These are phyloP conservation scores for Vigna unguiculata DNA, from an alignment of 306 rosid genomes.

Conservation along the genomic window DNA sequence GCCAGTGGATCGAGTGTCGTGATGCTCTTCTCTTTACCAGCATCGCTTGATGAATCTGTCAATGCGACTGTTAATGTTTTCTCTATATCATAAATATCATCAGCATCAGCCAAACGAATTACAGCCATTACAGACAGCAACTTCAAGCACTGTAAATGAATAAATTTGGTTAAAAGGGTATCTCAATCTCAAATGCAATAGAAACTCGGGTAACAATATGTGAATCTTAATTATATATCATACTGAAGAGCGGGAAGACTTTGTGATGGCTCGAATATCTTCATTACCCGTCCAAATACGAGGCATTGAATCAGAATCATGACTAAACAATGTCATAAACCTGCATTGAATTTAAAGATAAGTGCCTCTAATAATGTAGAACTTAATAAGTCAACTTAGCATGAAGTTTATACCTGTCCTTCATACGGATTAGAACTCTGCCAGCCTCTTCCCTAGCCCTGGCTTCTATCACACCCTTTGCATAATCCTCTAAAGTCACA, in stretches of 20 bases:
- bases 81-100: slow-evolving; percentile 64
- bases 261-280: slow-evolving; percentile 85
- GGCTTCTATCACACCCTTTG: slow-evolving; percentile 76
- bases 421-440: slow-evolving; percentile 82
- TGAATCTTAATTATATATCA: slow-evolving; percentile 40
- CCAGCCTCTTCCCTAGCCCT: slow-evolving; percentile 91
- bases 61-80: slow-evolving; percentile 62
- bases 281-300: slow-evolving; percentile 93
- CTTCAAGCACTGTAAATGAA: slow-evolving; percentile 76
- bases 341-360: slow-evolving; percentile 56
- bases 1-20: slow-evolving; percentile 74
- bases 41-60: slow-evolving; percentile 58
- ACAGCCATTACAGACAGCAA: slow-evolving; percentile 84
- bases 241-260: slow-evolving; percentile 81
- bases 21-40: slow-evolving; percentile 60
- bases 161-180: slow-evolving; percentile 23
- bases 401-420: slow-evolving; percentile 70
- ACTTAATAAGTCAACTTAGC: slow-evolving; percentile 15
- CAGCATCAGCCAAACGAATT: slow-evolving; percentile 68
- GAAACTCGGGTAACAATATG: background rate
- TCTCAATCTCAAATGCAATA: slow-evolving; percentile 23
- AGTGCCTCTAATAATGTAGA: slow-evolving; percentile 38
- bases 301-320: slow-evolving; percentile 93
- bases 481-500: slow-evolving; percentile 58
- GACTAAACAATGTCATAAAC: slow-evolving; percentile 80